phyloP scores from a whole-genome alignment of 1,139 yeast species.

The Geotrichum phurueaensis region DNA sequence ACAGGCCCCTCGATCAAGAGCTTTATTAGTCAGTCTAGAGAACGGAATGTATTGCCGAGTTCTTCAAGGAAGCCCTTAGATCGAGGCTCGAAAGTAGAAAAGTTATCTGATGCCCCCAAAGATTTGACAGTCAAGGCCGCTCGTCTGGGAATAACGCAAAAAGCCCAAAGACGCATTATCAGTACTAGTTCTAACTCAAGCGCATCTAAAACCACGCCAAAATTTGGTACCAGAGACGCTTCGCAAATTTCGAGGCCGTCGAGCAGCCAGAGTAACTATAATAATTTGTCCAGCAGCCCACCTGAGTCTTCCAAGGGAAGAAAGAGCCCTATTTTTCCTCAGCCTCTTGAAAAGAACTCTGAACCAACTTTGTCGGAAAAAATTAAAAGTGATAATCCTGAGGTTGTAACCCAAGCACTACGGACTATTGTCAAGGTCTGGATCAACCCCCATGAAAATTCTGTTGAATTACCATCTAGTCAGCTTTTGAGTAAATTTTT shows the following conservation, averaged over 20 bases:
- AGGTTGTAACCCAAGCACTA: neutral
- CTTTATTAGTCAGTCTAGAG: slow-evolving; percentile 10
- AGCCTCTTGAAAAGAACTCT: neutral
- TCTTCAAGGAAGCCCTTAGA: slow-evolving; percentile 4
- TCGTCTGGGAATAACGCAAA: slow-evolving; percentile 13
- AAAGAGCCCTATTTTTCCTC: neutral
- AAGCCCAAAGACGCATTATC: slow-evolving; percentile 9
- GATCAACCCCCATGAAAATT: neutral
- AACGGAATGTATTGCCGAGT: neutral
- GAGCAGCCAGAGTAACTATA: neutral
- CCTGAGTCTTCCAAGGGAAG: neutral
- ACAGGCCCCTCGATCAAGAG: slow-evolving; percentile 9
- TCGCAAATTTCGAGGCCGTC: neutral
- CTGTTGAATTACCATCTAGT: slow-evolving; percentile 3
- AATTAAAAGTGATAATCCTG: slow-evolving; percentile 4
- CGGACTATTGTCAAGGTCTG: slow-evolving; percentile 3
- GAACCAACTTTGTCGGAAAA: neutral
- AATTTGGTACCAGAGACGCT: neutral
- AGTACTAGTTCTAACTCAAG: neutral
- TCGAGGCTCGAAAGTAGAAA: neutral
- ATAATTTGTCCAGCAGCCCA: neutral
- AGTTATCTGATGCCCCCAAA: slow-evolving; percentile 1
- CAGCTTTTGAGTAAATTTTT: slow-evolving; percentile 2
- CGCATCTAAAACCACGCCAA: neutral
- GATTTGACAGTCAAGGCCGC: slow-evolving; percentile 10